Conservation (phyloP, 2,329 filamentous ascomycete species). For the Cercospora brassicicola region DNA sequence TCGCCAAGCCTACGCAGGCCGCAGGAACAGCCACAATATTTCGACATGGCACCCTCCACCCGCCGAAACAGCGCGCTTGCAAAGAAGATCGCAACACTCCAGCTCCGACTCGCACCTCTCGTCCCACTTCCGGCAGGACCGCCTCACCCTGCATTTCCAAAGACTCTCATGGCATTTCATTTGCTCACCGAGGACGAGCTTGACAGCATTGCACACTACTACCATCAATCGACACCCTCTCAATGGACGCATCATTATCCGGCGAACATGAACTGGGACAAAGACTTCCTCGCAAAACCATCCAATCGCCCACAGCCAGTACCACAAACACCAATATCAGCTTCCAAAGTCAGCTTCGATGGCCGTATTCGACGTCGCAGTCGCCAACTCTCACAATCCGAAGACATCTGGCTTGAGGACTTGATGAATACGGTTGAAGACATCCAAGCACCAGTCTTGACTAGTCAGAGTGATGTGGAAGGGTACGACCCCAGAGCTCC, state of each 20-base stretch:
- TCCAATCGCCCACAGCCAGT: background rate
- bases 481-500: constrained; percentile 17
- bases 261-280: constrained; percentile 64
- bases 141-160: constrained; percentile 66
- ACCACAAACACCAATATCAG: constrained; percentile 11
- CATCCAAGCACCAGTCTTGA: constrained; percentile 39
- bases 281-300: constrained; percentile 41
- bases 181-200: constrained; percentile 70
- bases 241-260: constrained; percentile 63
- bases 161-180: constrained; percentile 69
- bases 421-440: constrained; percentile 38
- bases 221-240: constrained; percentile 66
- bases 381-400: constrained; percentile 24
- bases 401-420: constrained; percentile 30
- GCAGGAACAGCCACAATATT: constrained; percentile 14
- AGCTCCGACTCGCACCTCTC: constrained; percentile 65
- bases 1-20: constrained; percentile 22
- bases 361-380: constrained; percentile 16
- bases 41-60: constrained; percentile 36
- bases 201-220: constrained; percentile 69
- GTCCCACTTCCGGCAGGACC: constrained; percentile 58
- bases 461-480: constrained; percentile 14
- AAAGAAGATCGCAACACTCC: constrained; percentile 65
- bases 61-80: constrained; percentile 47
- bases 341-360: constrained; percentile 10